A percentile compares a stretch with the other conserved stretches of the same genome.
phyloP scores from a whole-genome alignment of 495 filamentous ascomycete genomes.

The Annulohypoxylon moriforme region DNA sequence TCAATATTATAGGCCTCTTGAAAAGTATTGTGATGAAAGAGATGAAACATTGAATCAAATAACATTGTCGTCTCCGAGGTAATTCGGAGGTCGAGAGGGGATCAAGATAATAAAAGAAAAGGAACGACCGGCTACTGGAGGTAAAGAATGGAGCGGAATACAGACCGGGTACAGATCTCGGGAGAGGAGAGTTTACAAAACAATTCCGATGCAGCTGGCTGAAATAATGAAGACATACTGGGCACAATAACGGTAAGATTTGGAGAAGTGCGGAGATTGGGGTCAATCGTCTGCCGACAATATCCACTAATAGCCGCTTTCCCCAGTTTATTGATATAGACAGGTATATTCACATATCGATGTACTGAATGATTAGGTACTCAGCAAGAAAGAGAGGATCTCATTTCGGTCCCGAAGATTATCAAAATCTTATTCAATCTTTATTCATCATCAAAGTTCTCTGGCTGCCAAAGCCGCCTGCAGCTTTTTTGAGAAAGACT shows the following conservation, averaged over 20 bases:
- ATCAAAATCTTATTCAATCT: neutral
- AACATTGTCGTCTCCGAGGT: slow-evolving; percentile 6
- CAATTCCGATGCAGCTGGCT: slow-evolving; percentile 17
- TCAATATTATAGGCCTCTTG: slow-evolving; percentile 1
- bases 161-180: neutral
- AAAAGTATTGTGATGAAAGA: neutral
- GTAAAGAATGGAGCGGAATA: slow-evolving; percentile 36
- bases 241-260: neutral
- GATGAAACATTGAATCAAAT: slow-evolving; percentile 9
- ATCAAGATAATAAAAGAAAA: slow-evolving; percentile 3
- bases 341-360: neutral
- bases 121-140: slow-evolving; percentile 36
- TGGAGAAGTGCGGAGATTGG: slow-evolving; percentile 35
- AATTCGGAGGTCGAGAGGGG: neutral
- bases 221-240: slow-evolving; percentile 1
- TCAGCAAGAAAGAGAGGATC: neutral
- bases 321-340: neutral
- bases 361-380: no score
- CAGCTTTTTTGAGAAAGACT: neutral
- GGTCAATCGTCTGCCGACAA: slow-evolving; percentile 17
- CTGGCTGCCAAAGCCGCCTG: neutral
- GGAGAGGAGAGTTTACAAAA: slow-evolving; percentile 12
- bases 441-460: neutral
- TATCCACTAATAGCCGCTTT: slow-evolving; percentile 43
- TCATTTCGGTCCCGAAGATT: neutral